Evolutionary conservation across 108 stramenopile species (phyloP), one percentile per base, ranked within the genome.

Genomic region (Cyclostephanos invisitatus): DNA sequence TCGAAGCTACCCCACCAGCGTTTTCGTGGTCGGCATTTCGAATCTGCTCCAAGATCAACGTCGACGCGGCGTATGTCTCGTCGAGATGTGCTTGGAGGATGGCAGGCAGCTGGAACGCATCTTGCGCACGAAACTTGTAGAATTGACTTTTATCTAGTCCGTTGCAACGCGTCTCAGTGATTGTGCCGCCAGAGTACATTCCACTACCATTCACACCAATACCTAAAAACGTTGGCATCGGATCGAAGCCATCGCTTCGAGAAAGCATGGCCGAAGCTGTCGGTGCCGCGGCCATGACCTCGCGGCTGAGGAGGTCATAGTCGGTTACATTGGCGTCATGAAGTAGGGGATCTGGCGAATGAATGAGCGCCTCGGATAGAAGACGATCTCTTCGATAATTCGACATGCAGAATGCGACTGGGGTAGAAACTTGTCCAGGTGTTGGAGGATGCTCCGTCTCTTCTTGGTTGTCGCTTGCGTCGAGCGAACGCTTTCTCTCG

Each of bases 71-170:
- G 44, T 72, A 72, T 21, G 78, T 78, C 61, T 78, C 78, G 49
- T 78, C 78, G 18, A 78, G 71, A 55, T 78, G 70, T 21, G 66
- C 70, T 56, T 78, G 78, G 42, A 78, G 71, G 51, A 62, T 68
- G 27, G 71, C 27, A 36, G 78, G 78, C 46, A 78, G 59, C 5
- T 70, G 66, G 61, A 66, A 74, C 32, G 54, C 62, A 42, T 74
- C 73, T 29, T 49, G 47, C 9, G n/a, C 29, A 6, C 40, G 53
- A 55, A 64, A 72, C 17, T 50, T 29, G 15, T n/a, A 27, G 50
- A 58, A 53, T 53, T 14, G 22, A 18, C 40, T 57, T n/a, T 29
- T 40, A 42, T 56, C 68, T 20, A 61, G 36, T 17, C 37, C 60
- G 37, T n/a, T 3, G 60, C 2, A 42, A 4, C 38, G 36, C 54